These are phyloP conservation scores for Tetramitus jugosus DNA, from an alignment of 208 protist species.

Conservation along the genomic window DNA sequence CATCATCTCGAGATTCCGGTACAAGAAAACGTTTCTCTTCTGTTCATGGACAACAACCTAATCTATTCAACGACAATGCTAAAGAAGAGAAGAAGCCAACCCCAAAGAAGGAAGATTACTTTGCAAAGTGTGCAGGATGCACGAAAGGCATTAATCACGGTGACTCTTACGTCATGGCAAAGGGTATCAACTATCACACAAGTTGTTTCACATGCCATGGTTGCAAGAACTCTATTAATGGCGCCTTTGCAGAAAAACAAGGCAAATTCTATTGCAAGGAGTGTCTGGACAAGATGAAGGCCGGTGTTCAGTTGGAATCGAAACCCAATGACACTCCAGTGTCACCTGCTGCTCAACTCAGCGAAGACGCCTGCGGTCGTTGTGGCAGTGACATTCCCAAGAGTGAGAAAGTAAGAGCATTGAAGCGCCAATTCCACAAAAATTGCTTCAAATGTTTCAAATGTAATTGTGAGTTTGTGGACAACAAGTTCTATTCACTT, in stretches of 20 bases:
- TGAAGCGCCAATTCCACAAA: background rate
- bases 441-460: background rate
- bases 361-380: background rate
- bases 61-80: background rate
- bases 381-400: background rate
- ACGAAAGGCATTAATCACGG: background rate
- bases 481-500: conserved; percentile 10
- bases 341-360: background rate
- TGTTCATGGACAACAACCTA: background rate
- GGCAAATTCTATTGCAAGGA: background rate
- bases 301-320: background rate
- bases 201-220: background rate
- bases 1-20: background rate
- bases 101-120: background rate
- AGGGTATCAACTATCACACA: background rate
- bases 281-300: background rate
- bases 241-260: background rate
- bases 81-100: background rate
- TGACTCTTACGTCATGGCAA: background rate
- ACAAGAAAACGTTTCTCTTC: background rate
- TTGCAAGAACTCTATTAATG: background rate
- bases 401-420: background rate
- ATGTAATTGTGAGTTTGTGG: background rate
- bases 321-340: background rate
- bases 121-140: background rate